Percentiles rank a stretch among this genome's conserved stretches.
phyloP scores from a whole-genome alignment of 352 stramenopile genomes.

The Phytophthora macrochlamydospora region DNA sequence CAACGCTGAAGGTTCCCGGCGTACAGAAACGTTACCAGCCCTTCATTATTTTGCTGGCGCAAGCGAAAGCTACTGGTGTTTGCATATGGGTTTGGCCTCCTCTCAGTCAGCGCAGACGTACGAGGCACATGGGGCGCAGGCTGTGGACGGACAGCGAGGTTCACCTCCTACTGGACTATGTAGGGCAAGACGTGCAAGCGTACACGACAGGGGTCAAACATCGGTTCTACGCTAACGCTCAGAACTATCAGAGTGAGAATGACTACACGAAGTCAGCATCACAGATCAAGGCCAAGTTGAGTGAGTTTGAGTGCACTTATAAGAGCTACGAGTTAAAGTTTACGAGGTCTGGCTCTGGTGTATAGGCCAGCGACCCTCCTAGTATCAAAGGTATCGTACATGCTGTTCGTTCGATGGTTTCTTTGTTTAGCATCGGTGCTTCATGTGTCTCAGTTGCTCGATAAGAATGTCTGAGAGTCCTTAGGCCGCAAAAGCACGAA shows the following conservation, averaged over 20 bases:
- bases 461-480: no score
- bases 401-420: not conserved
- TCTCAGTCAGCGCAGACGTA: no score
- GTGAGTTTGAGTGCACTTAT: conserved; percentile 4
- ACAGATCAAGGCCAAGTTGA: conserved; percentile 6
- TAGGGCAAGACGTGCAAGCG: not conserved
- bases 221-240: conserved; percentile 1
- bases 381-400: conserved; percentile 4
- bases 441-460: no score
- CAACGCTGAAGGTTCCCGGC: no score
- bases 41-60: no score
- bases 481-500: no score
- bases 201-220: conserved; percentile 8
- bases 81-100: no score
- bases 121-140: not conserved
- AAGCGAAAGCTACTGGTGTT: no score
- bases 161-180: not conserved
- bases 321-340: conserved; percentile 3
- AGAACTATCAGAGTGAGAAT: not conserved
- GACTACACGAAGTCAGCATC: not conserved
- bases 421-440: not conserved
- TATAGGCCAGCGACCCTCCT: conserved; percentile 3
- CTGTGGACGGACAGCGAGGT: not conserved
- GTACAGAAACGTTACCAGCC: no score
- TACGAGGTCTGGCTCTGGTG: not conserved